A percentile compares a stretch with the other conserved stretches of the same genome.
These are phyloP conservation scores for Zygotorulaspora florentina DNA, from an alignment of 805 yeast species.

Conservation along the genomic window DNA sequence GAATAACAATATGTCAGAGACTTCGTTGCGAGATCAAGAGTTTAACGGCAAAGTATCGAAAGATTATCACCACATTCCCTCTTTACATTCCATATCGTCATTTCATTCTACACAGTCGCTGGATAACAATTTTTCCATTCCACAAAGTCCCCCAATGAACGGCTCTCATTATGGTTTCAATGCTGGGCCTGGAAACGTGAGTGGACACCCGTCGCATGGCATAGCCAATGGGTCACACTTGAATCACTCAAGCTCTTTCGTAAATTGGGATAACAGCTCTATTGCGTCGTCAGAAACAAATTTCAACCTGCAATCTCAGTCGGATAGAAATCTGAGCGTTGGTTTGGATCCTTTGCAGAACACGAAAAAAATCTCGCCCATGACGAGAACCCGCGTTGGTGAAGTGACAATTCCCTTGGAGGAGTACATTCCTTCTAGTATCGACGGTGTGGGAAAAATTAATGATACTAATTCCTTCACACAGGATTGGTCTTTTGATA, in stretches of 20 bases:
- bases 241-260: constrained; percentile 4
- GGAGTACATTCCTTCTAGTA: constrained; percentile 36
- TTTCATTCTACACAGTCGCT: constrained; percentile 33
- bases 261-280: constrained; percentile 20
- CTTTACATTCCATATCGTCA: constrained; percentile 32
- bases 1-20: constrained; percentile 3
- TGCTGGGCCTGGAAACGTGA: background rate
- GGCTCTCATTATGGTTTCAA: constrained; percentile 2
- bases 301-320: constrained; percentile 1
- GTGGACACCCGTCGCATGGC: background rate
- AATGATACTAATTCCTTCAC: constrained; percentile 18
- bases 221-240: background rate
- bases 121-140: constrained; percentile 28
- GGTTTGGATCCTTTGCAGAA: constrained; percentile 30
- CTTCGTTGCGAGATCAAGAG: constrained; percentile 10
- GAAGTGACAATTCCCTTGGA: constrained; percentile 38
- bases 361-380: constrained; percentile 25
- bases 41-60: constrained; percentile 29
- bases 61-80: constrained; percentile 29
- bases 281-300: constrained; percentile 16
- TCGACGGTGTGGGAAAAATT: constrained; percentile 32
- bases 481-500: constrained; percentile 15
- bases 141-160: constrained; percentile 29
- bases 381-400: constrained; percentile 34
- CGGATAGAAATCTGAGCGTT: constrained; percentile 16